Evolutionary conservation across 352 stramenopile genomes (phyloP).

Genomic region (Phytophthora palmivora): DNA sequence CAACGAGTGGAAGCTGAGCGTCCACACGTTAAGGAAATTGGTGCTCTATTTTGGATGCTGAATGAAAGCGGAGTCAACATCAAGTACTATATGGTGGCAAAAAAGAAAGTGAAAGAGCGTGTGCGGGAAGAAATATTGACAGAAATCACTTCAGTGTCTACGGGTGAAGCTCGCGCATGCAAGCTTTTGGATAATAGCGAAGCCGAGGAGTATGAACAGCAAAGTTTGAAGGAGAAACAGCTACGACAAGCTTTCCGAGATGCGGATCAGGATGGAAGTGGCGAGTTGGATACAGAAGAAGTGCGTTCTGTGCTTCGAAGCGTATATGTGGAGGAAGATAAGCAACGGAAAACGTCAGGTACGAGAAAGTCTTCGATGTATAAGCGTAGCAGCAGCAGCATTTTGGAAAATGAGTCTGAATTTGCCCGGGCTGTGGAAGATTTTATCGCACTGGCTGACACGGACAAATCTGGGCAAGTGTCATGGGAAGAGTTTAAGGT

Average conservation of each 20-base stretch:
- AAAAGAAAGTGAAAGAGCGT: conserved; percentile 66
- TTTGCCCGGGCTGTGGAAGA: conserved; percentile 71
- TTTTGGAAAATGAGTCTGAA: conserved; percentile 63
- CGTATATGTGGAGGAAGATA: conserved; percentile 78
- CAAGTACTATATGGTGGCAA: conserved; percentile 82
- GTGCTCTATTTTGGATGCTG: conserved; percentile 85
- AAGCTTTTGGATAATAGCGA: conserved; percentile 69
- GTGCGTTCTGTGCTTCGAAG: conserved; percentile 74
- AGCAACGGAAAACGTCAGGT: conserved; percentile 44
- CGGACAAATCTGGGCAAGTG: conserved; percentile 76
- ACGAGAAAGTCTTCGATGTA: conserved; percentile 39
- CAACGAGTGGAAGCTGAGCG: conserved; percentile 50
- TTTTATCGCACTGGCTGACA: conserved; percentile 82
- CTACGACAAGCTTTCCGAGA: conserved; percentile 80
- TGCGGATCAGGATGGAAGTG: conserved; percentile 77
- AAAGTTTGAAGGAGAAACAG: conserved; percentile 89
- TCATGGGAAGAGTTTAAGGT: conserved; percentile 90
- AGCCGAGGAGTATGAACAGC: conserved; percentile 77
- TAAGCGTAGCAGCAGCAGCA: conserved; percentile 57
- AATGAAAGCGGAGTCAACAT: conserved; percentile 85
- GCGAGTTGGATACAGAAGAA: conserved; percentile 80
- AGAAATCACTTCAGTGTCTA: conserved; percentile 57
- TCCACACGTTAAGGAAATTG: conserved; percentile 85
- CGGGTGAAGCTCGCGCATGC: conserved; percentile 62
- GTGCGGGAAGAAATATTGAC: conserved; percentile 63